Conservation (phyloP, 1,284 basidiomycete genomes). For the Cryptococcus deneoformans region DNA sequence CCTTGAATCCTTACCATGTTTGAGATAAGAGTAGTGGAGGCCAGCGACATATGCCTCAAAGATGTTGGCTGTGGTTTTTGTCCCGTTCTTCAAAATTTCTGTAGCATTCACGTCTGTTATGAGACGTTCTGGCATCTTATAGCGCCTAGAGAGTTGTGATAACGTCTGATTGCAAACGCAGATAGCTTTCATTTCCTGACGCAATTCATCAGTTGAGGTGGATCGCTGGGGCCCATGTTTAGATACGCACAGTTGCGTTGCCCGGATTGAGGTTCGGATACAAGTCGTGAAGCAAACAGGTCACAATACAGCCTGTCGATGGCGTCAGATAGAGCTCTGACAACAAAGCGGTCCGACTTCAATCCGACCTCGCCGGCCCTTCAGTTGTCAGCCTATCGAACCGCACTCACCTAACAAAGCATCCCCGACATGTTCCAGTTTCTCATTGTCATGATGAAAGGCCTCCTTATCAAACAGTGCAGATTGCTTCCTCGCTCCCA, state of each 20-base stretch:
- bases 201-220: not conserved
- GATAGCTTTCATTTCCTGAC: conserved; percentile 29
- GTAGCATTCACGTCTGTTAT: conserved; percentile 17
- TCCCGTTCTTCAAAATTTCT: conserved; percentile 13
- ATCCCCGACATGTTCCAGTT: conserved; percentile 42
- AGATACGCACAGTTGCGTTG: conserved; percentile 30
- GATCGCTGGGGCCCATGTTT: not conserved
- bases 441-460: conserved; percentile 33
- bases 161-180: conserved; percentile 34
- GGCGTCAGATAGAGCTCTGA: not conserved
- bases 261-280: conserved; percentile 34
- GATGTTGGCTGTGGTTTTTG: conserved; percentile 29
- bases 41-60: conserved; percentile 44
- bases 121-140: conserved; percentile 23
- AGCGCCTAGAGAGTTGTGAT: conserved; percentile 27
- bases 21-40: conserved; percentile 31
- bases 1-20: not conserved
- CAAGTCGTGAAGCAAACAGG: conserved; percentile 34
- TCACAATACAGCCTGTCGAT: conserved; percentile 23
- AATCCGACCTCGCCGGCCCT: not conserved
- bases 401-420: conserved; percentile 25
- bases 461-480: conserved; percentile 7
- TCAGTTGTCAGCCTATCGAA: not conserved
- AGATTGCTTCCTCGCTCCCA: conserved; percentile 6
- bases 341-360: not conserved